Conservation (phyloP, 441 rosid genomes). For the Codiaeum variegatum region DNA sequence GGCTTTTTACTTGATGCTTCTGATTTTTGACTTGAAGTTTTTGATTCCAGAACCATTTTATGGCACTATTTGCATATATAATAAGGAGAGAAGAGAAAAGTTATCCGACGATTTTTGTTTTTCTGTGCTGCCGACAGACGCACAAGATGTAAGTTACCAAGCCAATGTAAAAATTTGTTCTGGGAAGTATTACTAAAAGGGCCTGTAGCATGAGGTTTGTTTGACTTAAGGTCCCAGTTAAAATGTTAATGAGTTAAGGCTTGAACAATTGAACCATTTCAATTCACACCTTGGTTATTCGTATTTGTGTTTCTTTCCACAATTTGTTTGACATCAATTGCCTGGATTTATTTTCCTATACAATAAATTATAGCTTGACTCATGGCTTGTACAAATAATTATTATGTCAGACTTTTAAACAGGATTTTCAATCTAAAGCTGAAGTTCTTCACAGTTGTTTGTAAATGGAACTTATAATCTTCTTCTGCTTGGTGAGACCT, state of each 20-base stretch:
- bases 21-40: conserved; percentile 26
- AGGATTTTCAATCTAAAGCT: not conserved
- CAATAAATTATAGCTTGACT: not conserved
- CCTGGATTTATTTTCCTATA: not conserved
- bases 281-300: not conserved
- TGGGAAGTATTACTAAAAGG: not conserved
- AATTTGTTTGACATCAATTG: not conserved
- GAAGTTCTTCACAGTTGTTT: not conserved
- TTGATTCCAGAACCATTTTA: conserved; percentile 78
- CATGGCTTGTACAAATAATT: not conserved
- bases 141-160: conserved; percentile 69
- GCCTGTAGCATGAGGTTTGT: not conserved
- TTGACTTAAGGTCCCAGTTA: not conserved
- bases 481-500: not conserved
- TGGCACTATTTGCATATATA: conserved; percentile 90
- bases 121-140: conserved; percentile 63
- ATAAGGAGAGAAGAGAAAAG: conserved; percentile 93
- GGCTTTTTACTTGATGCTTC: conserved; percentile 26
- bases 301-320: not conserved
- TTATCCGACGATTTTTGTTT: conserved; percentile 92
- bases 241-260: not conserved
- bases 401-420: not conserved
- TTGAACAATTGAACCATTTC: not conserved
- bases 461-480: not conserved
- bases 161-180: conserved; percentile 3